Base-by-base conservation (phyloP, 2,329 filamentous ascomycete genomes). In the Colletotrichum sp. region DNA sequence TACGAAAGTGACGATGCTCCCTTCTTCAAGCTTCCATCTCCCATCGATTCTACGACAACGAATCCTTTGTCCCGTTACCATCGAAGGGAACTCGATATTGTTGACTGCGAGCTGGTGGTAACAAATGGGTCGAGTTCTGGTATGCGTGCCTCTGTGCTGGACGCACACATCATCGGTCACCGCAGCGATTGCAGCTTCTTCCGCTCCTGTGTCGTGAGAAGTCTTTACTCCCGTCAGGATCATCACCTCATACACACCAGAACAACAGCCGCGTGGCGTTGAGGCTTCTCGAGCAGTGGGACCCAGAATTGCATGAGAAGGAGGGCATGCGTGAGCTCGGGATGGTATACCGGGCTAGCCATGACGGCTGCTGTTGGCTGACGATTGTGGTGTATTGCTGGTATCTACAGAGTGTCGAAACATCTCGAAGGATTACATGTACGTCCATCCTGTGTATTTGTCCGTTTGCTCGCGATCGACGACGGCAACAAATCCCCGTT, bases 311-410 rank as follows among this genome's bases (percentile, higher is more conserved):
- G 16, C 9, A 55, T n/a, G 49, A 24, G 49, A 55, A 13, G n/a
- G 8, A 55, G 52, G 21, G n/a, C 52, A 55, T 24, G 52, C 52
- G 0, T 57, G 21, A 57, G 52, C 18, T 57, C 3, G 13, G 52
- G 9, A 24, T 24, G 52, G 5, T 26, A 57, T 0, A 15, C 0
- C 52, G 0, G 52, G 52, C n/a, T 57, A 26, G 52, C n/a, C 5
- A 57, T 57, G 9, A 57, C n/a, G 8, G 9, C 0, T 21, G n/a
- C 0, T 21, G 0, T 57, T 15, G 52, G 2, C 6, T 57, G 52
- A 6, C 21, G 5, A 57, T 57, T 9, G 6, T 18, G 21, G n/a
- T 8, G 52, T 57, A 57, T 2, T 57, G 5, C 2, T 57, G 2
- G 24, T 57, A 4, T 15, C 52, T 57, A 12, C 52, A 57, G 52